Conservation (phyloP, 352 stramenopile genomes). For the Phytopythium kandeliae region DNA sequence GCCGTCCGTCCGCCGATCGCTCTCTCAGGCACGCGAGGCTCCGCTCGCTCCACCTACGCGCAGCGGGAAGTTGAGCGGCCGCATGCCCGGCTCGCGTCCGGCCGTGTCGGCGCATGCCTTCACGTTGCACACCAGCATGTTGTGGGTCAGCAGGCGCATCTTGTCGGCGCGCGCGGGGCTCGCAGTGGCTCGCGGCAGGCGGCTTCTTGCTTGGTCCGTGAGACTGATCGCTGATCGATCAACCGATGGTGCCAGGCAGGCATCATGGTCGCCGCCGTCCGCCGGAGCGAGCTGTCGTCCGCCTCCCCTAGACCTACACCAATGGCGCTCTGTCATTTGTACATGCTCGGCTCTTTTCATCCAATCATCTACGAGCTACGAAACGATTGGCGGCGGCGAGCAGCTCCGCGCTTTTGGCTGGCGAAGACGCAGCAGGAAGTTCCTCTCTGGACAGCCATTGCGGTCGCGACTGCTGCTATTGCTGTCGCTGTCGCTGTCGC, state of each 20-base stretch:
- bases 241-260: too few relatives aligned
- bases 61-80: slow-evolving; percentile 80
- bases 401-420: not conserved
- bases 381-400: slow-evolving; percentile 36
- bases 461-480: too few relatives aligned
- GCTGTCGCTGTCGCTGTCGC: too few relatives aligned
- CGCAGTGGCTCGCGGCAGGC: too few relatives aligned
- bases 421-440: not conserved
- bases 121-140: slow-evolving; percentile 86
- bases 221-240: too few relatives aligned
- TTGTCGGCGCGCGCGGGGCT: slow-evolving; percentile 6
- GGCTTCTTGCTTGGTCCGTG: too few relatives aligned
- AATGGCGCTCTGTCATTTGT: not conserved
- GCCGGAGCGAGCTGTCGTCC: too few relatives aligned
- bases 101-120: slow-evolving; percentile 79
- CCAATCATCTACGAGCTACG: slow-evolving; percentile 13
- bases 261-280: too few relatives aligned
- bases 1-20: slow-evolving; percentile 4
- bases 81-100: slow-evolving; percentile 41
- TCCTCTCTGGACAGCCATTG: too few relatives aligned
- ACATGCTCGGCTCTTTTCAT: slow-evolving; percentile 11
- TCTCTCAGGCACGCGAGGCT: not conserved
- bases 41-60: slow-evolving; percentile 22
- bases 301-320: not conserved
- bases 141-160: slow-evolving; percentile 84